phyloP scores from a whole-genome alignment of 148 eudicot species.

The Chenopodium album region DNA sequence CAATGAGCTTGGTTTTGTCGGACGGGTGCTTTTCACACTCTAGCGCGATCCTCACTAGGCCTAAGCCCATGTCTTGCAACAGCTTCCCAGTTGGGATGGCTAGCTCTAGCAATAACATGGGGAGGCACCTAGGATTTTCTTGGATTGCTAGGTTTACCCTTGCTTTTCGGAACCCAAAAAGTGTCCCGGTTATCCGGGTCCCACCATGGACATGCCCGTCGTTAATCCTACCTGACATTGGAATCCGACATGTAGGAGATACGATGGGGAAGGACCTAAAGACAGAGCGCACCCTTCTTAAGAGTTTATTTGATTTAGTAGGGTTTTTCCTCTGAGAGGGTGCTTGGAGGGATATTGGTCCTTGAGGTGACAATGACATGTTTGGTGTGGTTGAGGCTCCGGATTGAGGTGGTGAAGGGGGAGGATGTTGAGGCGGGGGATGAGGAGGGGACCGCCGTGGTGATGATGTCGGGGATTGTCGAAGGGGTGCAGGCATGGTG shows the following conservation, averaged over 20 bases:
- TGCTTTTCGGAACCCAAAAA: conserved; percentile 62
- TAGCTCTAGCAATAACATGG: conserved; percentile 70
- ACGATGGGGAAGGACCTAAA: conserved; percentile 74
- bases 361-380: conserved; percentile 33
- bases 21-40: conserved; percentile 65
- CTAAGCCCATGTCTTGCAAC: conserved; percentile 79
- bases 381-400: conserved; percentile 13
- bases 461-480: conserved; percentile 34
- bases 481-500: conserved; percentile 38
- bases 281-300: conserved; percentile 58
- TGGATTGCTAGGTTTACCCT: conserved; percentile 73
- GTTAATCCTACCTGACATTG: conserved; percentile 36
- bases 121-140: conserved; percentile 74
- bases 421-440: conserved; percentile 24
- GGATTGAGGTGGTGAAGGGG: conserved; percentile 33
- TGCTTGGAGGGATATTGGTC: conserved; percentile 41
- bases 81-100: conserved; percentile 76
- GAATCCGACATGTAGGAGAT: conserved; percentile 63
- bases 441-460: conserved; percentile 30
- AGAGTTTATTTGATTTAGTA: conserved; percentile 50
- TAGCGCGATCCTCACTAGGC: conserved; percentile 73
- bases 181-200: conserved; percentile 68
- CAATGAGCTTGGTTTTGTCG: conserved; percentile 57
- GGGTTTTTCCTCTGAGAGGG: conserved; percentile 40
- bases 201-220: conserved; percentile 62